phyloP scores from a whole-genome alignment of 371 early-diverging fungal genomes.

The Nematocida parisii region DNA sequence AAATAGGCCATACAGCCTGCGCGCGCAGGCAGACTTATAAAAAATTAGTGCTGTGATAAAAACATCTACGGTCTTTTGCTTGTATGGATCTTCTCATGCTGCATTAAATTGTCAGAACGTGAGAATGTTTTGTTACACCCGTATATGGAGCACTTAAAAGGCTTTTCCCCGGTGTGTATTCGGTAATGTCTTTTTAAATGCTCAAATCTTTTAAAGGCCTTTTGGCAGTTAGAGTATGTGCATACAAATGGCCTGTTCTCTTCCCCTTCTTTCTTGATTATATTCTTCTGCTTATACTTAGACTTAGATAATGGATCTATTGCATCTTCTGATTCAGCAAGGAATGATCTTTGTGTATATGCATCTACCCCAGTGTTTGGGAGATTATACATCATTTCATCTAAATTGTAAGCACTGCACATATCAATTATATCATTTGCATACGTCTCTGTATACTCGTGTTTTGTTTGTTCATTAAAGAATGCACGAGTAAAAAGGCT shows the following conservation, averaged over 20 bases:
- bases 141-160: constrained; percentile 74
- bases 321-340: background rate
- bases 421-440: constrained; percentile 54
- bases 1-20: too few relatives aligned
- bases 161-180: constrained; percentile 82
- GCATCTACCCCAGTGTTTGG: constrained; percentile 5
- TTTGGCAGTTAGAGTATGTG: constrained; percentile 73
- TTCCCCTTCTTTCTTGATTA: constrained; percentile 52
- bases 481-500: constrained; percentile 44
- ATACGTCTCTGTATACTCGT: constrained; percentile 21
- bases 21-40: too few relatives aligned
- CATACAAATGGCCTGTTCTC: constrained; percentile 69
- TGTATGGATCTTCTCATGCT: constrained; percentile 68
- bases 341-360: background rate
- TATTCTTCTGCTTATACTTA: constrained; percentile 25
- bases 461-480: constrained; percentile 4
- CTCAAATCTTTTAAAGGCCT: constrained; percentile 77
- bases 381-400: constrained; percentile 32
- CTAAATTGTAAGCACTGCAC: constrained; percentile 38
- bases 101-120: constrained; percentile 80
- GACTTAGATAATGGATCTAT: background rate
- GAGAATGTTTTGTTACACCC: constrained; percentile 77
- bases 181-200: constrained; percentile 79
- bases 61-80: background rate
- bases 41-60: too few relatives aligned